Conservation (phyloP, 192 early-diverging fungal species). For the Backusella westeae region DNA sequence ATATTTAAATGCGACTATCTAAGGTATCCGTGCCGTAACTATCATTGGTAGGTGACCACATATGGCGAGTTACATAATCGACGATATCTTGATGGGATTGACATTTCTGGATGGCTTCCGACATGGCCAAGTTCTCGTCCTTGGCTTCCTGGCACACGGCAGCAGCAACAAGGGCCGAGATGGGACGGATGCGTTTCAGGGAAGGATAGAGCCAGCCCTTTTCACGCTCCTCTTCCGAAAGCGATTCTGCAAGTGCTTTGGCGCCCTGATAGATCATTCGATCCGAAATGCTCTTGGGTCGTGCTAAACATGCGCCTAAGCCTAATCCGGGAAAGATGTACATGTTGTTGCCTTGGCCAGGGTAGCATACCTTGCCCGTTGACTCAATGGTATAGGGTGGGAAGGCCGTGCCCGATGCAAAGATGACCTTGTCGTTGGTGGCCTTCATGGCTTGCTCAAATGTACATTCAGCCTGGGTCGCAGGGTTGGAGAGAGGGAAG, state of each 20-base stretch:
- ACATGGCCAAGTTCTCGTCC: conserved; percentile 17
- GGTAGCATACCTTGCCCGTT: conserved; percentile 54
- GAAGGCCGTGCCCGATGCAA: conserved; percentile 96
- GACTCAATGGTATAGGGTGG: conserved; percentile 72
- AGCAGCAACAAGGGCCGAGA: conserved; percentile 77
- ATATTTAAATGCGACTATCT: conserved; percentile 1
- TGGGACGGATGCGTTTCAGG: conserved; percentile 84
- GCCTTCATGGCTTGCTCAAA: conserved; percentile 88
- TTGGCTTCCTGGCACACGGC: conserved; percentile 61
- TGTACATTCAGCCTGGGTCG: conserved; percentile 91
- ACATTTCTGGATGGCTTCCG: not conserved
- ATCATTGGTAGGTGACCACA: conserved; percentile 32
- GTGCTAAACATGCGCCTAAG: conserved; percentile 78
- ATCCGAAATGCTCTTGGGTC: conserved; percentile 73
- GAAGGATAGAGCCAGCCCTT: conserved; percentile 82
- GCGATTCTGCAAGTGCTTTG: conserved; percentile 72
- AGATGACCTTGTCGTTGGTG: conserved; percentile 89
- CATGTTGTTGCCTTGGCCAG: conserved; percentile 95
- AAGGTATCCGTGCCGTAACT: conserved; percentile 21
- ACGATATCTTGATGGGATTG: conserved; percentile 15
- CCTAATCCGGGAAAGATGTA: conserved; percentile 97
- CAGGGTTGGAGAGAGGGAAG: conserved; percentile 90
- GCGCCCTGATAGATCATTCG: conserved; percentile 80
- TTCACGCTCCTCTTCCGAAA: conserved; percentile 67
- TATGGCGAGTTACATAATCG: conserved; percentile 21